These are phyloP conservation scores for Bretschneidera sinensis DNA, from an alignment of 345 rosid genomes.

Conservation along the genomic window DNA sequence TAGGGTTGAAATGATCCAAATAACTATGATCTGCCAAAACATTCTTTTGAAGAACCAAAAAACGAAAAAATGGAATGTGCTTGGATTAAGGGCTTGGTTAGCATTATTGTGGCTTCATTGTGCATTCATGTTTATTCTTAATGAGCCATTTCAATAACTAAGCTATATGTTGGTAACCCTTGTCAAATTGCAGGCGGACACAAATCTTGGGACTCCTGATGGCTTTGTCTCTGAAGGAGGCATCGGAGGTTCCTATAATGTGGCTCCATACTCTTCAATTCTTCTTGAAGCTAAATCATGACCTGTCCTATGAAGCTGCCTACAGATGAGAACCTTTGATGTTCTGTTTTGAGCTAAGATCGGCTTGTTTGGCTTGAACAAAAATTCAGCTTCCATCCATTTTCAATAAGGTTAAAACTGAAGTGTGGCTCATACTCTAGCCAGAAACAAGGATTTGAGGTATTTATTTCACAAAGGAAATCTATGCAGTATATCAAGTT, in stretches of 20 bases:
- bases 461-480: too few relatives aligned
- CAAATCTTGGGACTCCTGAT: slow-evolving; percentile 59
- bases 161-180: background rate
- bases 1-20: too few relatives aligned
- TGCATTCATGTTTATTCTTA: background rate
- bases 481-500: too few relatives aligned
- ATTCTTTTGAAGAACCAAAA: too few relatives aligned
- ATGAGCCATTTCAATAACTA: background rate
- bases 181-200: slow-evolving; percentile 61
- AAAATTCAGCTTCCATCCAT: background rate
- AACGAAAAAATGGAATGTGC: background rate
- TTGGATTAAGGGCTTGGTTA: background rate
- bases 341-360: background rate
- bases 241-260: slow-evolving; percentile 43
- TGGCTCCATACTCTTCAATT: slow-evolving; percentile 68
- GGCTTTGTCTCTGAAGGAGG: slow-evolving; percentile 68
- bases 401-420: too few relatives aligned
- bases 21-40: too few relatives aligned
- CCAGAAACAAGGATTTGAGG: too few relatives aligned
- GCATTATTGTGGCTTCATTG: background rate
- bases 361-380: background rate
- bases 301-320: slow-evolving; percentile 2
- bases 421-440: too few relatives aligned
- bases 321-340: background rate
- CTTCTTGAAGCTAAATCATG: slow-evolving; percentile 60